Percentiles rank a stretch among this genome's conserved stretches.
These are phyloP conservation scores for Boletales sp. DNA, from an alignment of 768 basidiomycete species.

Conservation along the genomic window DNA sequence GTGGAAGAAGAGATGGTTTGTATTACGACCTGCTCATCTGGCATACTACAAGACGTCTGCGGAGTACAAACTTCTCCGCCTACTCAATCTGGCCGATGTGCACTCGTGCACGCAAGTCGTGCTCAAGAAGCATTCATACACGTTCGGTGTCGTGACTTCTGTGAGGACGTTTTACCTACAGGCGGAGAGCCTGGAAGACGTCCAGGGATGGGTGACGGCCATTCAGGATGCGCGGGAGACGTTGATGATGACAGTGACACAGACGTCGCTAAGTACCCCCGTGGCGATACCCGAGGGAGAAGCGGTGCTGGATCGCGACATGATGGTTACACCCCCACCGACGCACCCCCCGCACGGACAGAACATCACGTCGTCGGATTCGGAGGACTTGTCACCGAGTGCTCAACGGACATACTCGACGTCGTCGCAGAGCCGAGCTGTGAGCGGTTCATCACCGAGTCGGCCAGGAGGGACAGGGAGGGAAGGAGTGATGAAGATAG, in stretches of 20 bases:
- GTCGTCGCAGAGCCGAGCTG: constrained; percentile 43
- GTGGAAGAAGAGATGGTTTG: constrained; percentile 99
- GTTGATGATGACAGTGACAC: constrained; percentile 60
- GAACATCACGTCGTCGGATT: constrained; percentile 72
- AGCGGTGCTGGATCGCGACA: constrained; percentile 25
- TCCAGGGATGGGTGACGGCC: constrained; percentile 77
- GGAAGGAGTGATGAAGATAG: constrained; percentile 66
- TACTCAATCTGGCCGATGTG: constrained; percentile 83
- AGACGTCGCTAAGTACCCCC: constrained; percentile 49
- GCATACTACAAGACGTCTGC: constrained; percentile 96
- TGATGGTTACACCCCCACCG: constrained; percentile 45
- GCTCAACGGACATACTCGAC: constrained; percentile 40
- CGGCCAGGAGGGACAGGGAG: constrained; percentile 35
- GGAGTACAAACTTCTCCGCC: constrained; percentile 88
- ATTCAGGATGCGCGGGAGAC: constrained; percentile 74
- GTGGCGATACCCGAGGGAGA: constrained; percentile 47
- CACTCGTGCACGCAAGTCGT: constrained; percentile 86
- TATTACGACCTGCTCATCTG: constrained; percentile 84
- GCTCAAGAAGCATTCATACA: constrained; percentile 85
- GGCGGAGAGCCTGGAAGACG: constrained; percentile 67
- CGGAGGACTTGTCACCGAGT: constrained; percentile 63
- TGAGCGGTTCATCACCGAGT: constrained; percentile 42
- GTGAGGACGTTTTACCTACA: constrained; percentile 89
- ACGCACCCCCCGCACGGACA: constrained; percentile 40
- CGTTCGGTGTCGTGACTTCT: constrained; percentile 90